Conservation (phyloP, 441 rosid species). For the Lepidium campestre region DNA sequence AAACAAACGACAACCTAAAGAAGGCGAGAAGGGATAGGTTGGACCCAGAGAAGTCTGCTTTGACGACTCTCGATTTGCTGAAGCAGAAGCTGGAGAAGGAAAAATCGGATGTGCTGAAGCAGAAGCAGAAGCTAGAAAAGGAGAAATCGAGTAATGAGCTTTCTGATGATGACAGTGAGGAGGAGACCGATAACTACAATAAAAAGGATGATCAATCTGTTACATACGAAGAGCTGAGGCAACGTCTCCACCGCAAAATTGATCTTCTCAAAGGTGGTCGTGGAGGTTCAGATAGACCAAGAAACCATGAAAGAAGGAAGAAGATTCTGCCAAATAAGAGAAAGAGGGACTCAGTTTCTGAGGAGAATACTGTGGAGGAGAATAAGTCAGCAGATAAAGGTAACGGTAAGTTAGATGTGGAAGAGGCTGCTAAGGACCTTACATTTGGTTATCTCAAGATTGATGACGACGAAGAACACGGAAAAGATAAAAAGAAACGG, state of each 20-base stretch:
- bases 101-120: constrained; percentile 46
- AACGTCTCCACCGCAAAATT: constrained; percentile 50
- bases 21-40: constrained; percentile 71
- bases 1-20: constrained; percentile 55
- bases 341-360: constrained; percentile 36
- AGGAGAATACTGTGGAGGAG: constrained; percentile 45
- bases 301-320: constrained; percentile 31
- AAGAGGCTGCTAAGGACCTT: constrained; percentile 63
- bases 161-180: constrained; percentile 11
- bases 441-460: constrained; percentile 64
- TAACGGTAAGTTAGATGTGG: constrained; percentile 48
- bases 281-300: constrained; percentile 33
- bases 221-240: constrained; percentile 75
- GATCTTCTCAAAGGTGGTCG: constrained; percentile 63
- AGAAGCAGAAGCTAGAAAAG: constrained; percentile 22
- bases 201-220: constrained; percentile 36
- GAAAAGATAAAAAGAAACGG: constrained; percentile 27
- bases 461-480: constrained; percentile 40
- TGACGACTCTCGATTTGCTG: constrained; percentile 57
- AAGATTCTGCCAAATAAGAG: constrained; percentile 22
- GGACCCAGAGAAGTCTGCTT: constrained; percentile 54
- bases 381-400: constrained; percentile 36
- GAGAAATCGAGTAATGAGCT: constrained; percentile 33
- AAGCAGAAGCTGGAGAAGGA: constrained; percentile 65
- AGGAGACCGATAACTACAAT: constrained; percentile 28